Base-by-base conservation (phyloP, 176 grass and related monocot genomes). In the Areca catechu region DNA sequence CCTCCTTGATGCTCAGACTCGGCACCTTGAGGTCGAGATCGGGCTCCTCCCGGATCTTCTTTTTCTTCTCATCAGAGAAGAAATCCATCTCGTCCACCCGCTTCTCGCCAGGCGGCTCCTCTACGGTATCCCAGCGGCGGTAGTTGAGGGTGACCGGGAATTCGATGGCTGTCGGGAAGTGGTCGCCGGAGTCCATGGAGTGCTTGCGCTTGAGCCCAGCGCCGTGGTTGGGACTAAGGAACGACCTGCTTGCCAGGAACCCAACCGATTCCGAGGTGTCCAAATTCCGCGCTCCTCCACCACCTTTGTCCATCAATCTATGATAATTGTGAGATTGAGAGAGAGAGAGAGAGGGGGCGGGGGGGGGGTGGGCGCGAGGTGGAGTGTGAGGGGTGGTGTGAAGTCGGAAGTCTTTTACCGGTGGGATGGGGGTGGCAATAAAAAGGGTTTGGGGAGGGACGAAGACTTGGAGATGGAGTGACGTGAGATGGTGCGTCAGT, bases 401-500 rank as follows among this genome's bases (percentile, higher is more conserved):
- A 43, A 28, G 60, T 71, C 61, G 79, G 86, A 90, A 90, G 78
- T 73, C 85, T 79, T 71, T 70, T 67, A 27, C 60, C 62, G 78
- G 57, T 66, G 53, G 24, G 54, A 62, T 52, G 66, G 25, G 79
- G 37, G 47, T 49, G 52, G 50, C 80, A 68, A 79, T 84, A 77
- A 74, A 79, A 84, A 68, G 49, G 66, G 15, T 48, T 16, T 19
- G 21, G 49, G 5, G 48, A 15, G 19, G 51, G 56, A n/a, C 43
- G 19, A 21, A 5, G 18, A 65, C 34, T 43, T 3, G 34, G 34
- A 1, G 9, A 43, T 43, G 34, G 34, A 14, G 34, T 95, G 86
- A 90, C 82, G 72, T 81, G 79, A 95, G 82, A 75, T 63, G 28
- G 69, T 95, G 86, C 86, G 86, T 95, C 90, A 90, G 69, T 52